These are phyloP conservation scores for Haplographium delicatum DNA, from an alignment of 495 filamentous ascomycete genomes.

Conservation along the genomic window DNA sequence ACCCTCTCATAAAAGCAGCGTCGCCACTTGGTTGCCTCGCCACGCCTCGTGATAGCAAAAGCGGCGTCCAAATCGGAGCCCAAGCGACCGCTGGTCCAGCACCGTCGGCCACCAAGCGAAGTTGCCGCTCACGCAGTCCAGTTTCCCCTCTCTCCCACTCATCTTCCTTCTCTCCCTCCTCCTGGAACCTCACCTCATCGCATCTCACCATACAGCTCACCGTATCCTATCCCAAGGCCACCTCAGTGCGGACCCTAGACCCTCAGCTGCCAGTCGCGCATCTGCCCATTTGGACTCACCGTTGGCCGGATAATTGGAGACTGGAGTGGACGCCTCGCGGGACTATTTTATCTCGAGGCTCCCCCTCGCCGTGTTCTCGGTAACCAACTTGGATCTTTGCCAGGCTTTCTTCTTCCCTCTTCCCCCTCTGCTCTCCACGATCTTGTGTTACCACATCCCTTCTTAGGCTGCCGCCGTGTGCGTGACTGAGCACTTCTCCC, in stretches of 20 bases:
- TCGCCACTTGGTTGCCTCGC: background rate
- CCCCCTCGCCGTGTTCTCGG: slow-evolving; percentile 12
- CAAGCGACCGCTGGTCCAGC: background rate
- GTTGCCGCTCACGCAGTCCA: slow-evolving; percentile 22
- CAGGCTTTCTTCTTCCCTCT: slow-evolving; percentile 20
- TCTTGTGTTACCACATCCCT: slow-evolving; percentile 20
- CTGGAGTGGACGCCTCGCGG: background rate
- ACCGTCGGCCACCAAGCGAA: background rate
- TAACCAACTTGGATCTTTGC: slow-evolving; percentile 15
- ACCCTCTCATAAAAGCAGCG: slow-evolving; percentile 4
- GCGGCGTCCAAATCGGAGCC: slow-evolving; percentile 2
- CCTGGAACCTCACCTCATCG: slow-evolving; percentile 16
- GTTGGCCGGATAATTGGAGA: slow-evolving; percentile 15
- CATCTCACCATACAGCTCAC: slow-evolving; percentile 10
- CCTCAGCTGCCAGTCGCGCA: slow-evolving; percentile 16
- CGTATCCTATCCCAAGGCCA: slow-evolving; percentile 9
- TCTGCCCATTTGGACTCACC: slow-evolving; percentile 19
- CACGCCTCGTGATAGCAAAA: background rate
- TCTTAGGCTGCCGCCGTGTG: slow-evolving; percentile 24
- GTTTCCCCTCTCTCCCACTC: slow-evolving; percentile 24
- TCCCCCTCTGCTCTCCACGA: slow-evolving; percentile 15
- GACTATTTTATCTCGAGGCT: slow-evolving; percentile 25
- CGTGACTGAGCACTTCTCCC: slow-evolving; percentile 21
- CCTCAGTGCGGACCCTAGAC: slow-evolving; percentile 12
- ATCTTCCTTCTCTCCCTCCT: slow-evolving; percentile 18